phyloP scores from a whole-genome alignment of 2,329 filamentous ascomycete species.

The Monilinia vaccinii-corymbosi region DNA sequence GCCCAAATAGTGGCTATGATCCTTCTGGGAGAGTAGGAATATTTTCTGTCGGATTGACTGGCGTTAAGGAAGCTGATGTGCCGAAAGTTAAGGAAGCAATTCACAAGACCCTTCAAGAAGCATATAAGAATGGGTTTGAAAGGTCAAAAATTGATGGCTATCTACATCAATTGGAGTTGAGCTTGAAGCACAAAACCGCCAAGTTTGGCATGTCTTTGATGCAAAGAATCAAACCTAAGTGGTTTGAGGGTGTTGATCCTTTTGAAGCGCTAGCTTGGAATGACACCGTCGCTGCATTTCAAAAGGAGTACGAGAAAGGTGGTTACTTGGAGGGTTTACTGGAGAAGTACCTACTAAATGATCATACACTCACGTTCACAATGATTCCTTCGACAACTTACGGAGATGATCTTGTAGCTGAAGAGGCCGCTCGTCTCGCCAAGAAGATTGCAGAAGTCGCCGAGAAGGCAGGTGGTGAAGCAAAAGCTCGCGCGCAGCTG shows the following conservation, averaged over 20 bases:
- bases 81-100: conserved; percentile 67
- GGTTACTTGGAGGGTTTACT: conserved; percentile 77
- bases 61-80: conserved; percentile 75
- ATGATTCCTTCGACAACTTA: conserved; percentile 81
- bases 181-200: conserved; percentile 90
- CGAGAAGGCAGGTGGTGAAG: conserved; percentile 58
- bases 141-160: conserved; percentile 86
- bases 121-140: conserved; percentile 71
- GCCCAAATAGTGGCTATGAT: conserved; percentile 89
- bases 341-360: conserved; percentile 83
- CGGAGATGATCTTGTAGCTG: conserved; percentile 61
- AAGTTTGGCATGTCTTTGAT: conserved; percentile 89
- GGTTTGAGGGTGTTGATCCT: conserved; percentile 93
- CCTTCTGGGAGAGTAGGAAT: conserved; percentile 66
- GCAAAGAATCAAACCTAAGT: conserved; percentile 78
- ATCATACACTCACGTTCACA: conserved; percentile 82
- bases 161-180: conserved; percentile 87
- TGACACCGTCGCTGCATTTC: conserved; percentile 75
- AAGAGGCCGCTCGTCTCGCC: conserved; percentile 68
- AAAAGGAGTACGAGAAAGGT: conserved; percentile 62
- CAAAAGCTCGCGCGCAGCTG: conserved; percentile 62
- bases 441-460: conserved; percentile 64
- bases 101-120: conserved; percentile 60
- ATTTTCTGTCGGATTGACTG: conserved; percentile 84
- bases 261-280: conserved; percentile 91